Evolutionary conservation across 495 filamentous ascomycete genomes (phyloP), one percentile per base, ranked within the genome.

Genomic region (Podospora sp.): DNA sequence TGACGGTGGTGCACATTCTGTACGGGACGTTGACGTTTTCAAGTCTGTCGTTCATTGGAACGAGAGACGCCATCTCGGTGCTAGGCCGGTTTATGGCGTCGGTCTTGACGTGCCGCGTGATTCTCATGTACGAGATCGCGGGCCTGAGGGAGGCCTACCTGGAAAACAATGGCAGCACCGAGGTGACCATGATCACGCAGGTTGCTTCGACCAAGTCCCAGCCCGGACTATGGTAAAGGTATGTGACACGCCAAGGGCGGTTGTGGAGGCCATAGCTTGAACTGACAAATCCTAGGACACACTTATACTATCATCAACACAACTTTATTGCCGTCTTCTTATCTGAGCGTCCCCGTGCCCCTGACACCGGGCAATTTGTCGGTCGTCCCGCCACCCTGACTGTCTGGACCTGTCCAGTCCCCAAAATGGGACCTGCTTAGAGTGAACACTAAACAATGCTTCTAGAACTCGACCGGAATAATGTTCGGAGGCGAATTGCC

Each of bases 21-120:
- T 75, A 69, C 21, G 72, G 70, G 26, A 75, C 72, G 16, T 53
- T 75, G 36, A 46, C 67, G 26, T 67, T 76, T 35, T 74, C 74
- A 1, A 68, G 72, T 52, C 50, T 73, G 50, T 40, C 66, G 18
- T 75, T 76, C 26, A 74, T 75, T 40, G 65, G 66, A 0, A 62
- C 65, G 0, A 16, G 22, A 6, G 72, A 76, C 40, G 65, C 68
- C 3, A 36, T 74, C 9, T 16, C 27, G 0, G 70, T 76, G 8
- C 59, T 76, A 26, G 60, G 65, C 20, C 55, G 69, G 55, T 74
- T 69, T 36, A 52, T 72, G 25, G 60, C 63, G 9, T 72, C 72
- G 6, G 70, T 70, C 20, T 4, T 71, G 5, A 56, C 16, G 7
- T 74, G 73, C 27, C 62, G 68, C 51, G 58, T 72, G 5, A 60